Evolutionary conservation across 139 green algal species (phyloP).

Genomic region (Chlamydomonas sp.): DNA sequence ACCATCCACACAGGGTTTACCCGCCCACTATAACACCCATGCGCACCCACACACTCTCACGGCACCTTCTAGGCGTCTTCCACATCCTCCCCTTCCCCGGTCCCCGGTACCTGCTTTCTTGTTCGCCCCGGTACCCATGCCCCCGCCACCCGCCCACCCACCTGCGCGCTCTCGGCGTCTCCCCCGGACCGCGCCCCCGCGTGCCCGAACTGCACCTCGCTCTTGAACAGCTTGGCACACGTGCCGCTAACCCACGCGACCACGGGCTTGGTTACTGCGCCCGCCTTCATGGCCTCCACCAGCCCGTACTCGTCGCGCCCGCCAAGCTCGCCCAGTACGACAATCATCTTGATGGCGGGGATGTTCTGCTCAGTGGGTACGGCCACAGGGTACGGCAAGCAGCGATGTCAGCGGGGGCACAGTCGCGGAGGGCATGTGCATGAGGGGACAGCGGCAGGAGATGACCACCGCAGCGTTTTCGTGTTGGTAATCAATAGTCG

Average conservation of each 20-base stretch:
- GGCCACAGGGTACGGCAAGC: not conserved
- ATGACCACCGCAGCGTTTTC: no score
- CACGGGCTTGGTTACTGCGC: constrained; percentile 90
- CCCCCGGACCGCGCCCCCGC: constrained; percentile 83
- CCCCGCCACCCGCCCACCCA: not conserved
- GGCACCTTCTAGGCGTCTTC: no score
- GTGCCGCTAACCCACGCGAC: constrained; percentile 86
- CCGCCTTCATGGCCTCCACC: constrained; percentile 82
- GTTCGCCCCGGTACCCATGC: not conserved
- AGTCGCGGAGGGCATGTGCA: no score
- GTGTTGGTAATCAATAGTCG: no score
- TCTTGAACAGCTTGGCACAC: constrained; percentile 94
- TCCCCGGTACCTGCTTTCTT: no score
- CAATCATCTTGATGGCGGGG: constrained; percentile 92
- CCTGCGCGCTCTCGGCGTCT: constrained; percentile 73
- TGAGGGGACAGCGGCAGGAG: no score
- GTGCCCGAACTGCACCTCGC: constrained; percentile 97
- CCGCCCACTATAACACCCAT: no score
- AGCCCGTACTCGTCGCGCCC: constrained; percentile 93
- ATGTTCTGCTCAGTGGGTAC: constrained; percentile 2
- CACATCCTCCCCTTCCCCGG: no score
- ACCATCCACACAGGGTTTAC: no score
- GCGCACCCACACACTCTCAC: no score
- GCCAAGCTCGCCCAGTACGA: constrained; percentile 94
- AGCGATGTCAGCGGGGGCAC: not conserved